Evolutionary conservation across 1,284 basidiomycete genomes (phyloP).

Genomic region (Trametes sp.): DNA sequence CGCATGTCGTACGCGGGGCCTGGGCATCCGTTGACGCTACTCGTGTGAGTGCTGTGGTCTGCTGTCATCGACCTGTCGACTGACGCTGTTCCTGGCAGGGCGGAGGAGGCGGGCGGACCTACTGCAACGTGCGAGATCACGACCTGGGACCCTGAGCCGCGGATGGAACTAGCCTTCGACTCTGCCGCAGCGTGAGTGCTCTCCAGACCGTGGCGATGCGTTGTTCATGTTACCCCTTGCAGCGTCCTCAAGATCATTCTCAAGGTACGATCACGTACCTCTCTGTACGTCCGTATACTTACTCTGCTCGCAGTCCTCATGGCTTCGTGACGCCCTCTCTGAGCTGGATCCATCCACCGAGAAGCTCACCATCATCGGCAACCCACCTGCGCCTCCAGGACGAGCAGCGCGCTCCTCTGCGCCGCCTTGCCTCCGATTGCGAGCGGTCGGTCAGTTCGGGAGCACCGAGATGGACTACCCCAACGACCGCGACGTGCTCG

Average conservation of each 20-base stretch:
- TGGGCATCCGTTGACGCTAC: slow-evolving; percentile 81
- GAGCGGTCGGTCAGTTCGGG: slow-evolving; percentile 82
- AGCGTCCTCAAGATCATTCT: slow-evolving; percentile 87
- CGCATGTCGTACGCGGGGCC: slow-evolving; percentile 82
- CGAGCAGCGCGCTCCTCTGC: slow-evolving; percentile 41
- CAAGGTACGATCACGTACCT: slow-evolving; percentile 59
- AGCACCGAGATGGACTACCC: slow-evolving; percentile 95
- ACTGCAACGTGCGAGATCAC: slow-evolving; percentile 90
- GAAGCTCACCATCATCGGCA: slow-evolving; percentile 83
- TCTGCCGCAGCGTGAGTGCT: slow-evolving; percentile 64
- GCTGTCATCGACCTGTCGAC: not conserved
- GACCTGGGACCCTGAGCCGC: slow-evolving; percentile 85
- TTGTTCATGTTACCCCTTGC: slow-evolving; percentile 10
- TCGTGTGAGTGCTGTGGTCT: slow-evolving; percentile 67
- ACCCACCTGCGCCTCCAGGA: slow-evolving; percentile 55
- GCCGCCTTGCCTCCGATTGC: slow-evolving; percentile 76
- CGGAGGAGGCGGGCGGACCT: slow-evolving; percentile 85
- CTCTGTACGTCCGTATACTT: slow-evolving; percentile 4
- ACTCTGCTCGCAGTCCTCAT: slow-evolving; percentile 71
- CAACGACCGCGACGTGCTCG: slow-evolving; percentile 88
- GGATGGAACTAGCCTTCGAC: slow-evolving; percentile 84
- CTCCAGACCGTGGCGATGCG: not conserved
- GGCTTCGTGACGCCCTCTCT: slow-evolving; percentile 90
- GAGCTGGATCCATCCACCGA: slow-evolving; percentile 89
- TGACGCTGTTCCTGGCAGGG: slow-evolving; percentile 52